Percentiles rank a stretch among this genome's conserved stretches.
These are phyloP conservation scores for Venustampulla echinocandica DNA, from an alignment of 495 filamentous ascomycete genomes.

Conservation along the genomic window DNA sequence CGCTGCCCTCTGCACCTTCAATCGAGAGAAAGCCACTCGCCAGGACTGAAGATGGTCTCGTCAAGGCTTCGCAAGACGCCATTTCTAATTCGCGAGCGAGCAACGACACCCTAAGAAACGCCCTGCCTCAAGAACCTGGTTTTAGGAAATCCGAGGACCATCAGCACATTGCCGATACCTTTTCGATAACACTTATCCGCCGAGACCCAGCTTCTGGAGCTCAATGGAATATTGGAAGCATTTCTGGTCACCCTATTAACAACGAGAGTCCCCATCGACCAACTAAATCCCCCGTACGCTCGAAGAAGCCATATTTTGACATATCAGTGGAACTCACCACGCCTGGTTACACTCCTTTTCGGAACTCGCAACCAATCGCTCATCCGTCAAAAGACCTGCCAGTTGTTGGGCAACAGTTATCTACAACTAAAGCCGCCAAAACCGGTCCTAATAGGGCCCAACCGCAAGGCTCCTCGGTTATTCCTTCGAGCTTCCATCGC, in stretches of 20 bases:
- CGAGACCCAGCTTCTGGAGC: conserved; percentile 68
- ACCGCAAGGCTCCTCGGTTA: not conserved
- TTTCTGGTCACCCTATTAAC: conserved; percentile 37
- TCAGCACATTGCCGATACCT: conserved; percentile 18
- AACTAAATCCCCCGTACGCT: not conserved
- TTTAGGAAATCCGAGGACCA: not conserved
- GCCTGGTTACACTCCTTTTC: conserved; percentile 20
- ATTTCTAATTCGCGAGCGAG: not conserved
- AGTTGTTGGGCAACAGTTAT: not conserved
- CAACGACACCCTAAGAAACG: not conserved
- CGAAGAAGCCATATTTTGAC: conserved; percentile 18
- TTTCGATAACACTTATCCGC: conserved; percentile 77
- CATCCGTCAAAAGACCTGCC: not conserved
- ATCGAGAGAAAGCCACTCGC: conserved; percentile 9
- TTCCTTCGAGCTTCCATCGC: conserved; percentile 34
- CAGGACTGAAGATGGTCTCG: conserved; percentile 6
- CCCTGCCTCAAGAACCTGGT: not conserved
- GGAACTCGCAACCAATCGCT: not conserved
- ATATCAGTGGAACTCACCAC: conserved; percentile 33
- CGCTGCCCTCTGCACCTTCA: conserved; percentile 3
- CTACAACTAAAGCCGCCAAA: not conserved
- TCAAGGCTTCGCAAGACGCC: not conserved
- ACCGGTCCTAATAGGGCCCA: not conserved
- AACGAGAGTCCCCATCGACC: not conserved
- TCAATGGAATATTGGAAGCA: conserved; percentile 85